Evolutionary conservation across 768 basidiomycete genomes (phyloP).

Genomic region (Xerocomellus intermedius): DNA sequence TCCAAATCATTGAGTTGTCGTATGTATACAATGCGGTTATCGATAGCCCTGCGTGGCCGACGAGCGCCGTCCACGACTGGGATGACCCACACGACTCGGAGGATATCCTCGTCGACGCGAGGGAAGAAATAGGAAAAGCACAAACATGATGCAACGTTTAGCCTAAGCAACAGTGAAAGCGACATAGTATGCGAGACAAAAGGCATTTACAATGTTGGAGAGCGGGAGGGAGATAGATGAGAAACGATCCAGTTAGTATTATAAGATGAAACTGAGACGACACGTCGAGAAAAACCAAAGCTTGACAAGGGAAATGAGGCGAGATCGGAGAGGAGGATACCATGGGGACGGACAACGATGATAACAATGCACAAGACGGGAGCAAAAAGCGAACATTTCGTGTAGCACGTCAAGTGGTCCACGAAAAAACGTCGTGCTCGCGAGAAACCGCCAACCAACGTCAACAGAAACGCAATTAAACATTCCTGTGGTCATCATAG

Average conservation of each 20-base stretch:
- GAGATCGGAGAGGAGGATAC: not conserved
- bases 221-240: not conserved
- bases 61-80: not conserved
- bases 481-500: not conserved
- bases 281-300: not conserved
- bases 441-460: not conserved
- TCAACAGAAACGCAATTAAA: not conserved
- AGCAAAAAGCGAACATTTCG: not conserved
- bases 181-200: not conserved
- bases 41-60: not conserved
- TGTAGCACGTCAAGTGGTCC: not conserved
- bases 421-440: not conserved
- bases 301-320: not conserved
- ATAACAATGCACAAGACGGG: not conserved
- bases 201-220: not conserved
- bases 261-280: not conserved
- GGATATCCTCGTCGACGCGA: not conserved
- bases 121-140: not conserved
- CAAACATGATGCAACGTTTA: not conserved
- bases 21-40: conserved; percentile 14
- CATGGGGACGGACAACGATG: not conserved
- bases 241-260: not conserved
- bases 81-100: no score
- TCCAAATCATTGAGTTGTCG: not conserved
- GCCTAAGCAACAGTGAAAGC: conserved; percentile 1